These are phyloP conservation scores for Globisporangium recalcitrans DNA, from an alignment of 352 stramenopile species.

Conservation along the genomic window DNA sequence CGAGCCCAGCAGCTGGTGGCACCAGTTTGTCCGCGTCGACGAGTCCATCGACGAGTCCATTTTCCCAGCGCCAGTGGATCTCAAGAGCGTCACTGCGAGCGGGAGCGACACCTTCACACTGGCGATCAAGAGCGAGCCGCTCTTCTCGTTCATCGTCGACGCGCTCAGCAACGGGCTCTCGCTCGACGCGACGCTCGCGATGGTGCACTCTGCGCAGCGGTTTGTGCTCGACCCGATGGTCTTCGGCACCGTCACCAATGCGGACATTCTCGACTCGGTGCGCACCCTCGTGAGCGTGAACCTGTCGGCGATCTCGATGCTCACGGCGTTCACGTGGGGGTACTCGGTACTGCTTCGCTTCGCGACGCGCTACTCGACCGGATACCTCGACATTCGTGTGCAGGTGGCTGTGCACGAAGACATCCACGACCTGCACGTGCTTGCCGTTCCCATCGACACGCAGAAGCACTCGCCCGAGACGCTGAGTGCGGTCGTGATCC, in stretches of 20 bases:
- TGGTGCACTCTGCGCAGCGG: conserved; percentile 31
- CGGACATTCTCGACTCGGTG: conserved; percentile 24
- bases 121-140: conserved; percentile 29
- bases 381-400: conserved; percentile 38
- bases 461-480: conserved; percentile 30
- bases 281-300: conserved; percentile 35
- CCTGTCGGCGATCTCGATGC: conserved; percentile 28
- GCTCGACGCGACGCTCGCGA: conserved; percentile 27
- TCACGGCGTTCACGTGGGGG: conserved; percentile 33
- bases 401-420: conserved; percentile 39
- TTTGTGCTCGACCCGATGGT: conserved; percentile 21
- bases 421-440: conserved; percentile 41
- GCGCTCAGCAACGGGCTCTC: conserved; percentile 20
- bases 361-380: conserved; percentile 26
- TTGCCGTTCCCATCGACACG: conserved; percentile 30
- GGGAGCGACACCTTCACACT: conserved; percentile 16
- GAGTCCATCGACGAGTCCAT: conserved; percentile 20
- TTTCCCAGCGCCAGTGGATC: conserved; percentile 8
- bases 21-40: conserved; percentile 30
- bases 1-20: conserved; percentile 17
- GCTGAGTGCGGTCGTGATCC: conserved; percentile 21
- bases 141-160: conserved; percentile 35
- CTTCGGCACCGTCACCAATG: conserved; percentile 15
- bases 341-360: conserved; percentile 41
- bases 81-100: conserved; percentile 8